A percentile compares a stretch with the other conserved stretches of the same genome.
Evolutionary conservation across 23 red algal genomes (phyloP).

Genomic region (Porphyridium purpureum): DNA sequence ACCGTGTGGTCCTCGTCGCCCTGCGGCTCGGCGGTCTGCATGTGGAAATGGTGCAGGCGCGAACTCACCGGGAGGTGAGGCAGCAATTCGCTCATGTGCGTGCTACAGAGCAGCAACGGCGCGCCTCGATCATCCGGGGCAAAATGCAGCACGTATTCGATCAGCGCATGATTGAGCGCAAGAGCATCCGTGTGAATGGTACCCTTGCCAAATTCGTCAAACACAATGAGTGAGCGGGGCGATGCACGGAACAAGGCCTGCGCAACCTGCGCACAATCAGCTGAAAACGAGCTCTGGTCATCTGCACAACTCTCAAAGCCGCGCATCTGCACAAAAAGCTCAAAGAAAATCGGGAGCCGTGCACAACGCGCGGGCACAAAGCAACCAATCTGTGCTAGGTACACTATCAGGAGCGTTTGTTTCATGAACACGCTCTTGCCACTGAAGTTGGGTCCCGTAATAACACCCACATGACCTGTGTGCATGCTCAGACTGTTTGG

Average conservation of each 20-base stretch:
- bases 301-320: constrained; percentile 5
- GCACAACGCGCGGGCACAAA: constrained; percentile 15
- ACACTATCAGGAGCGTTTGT: constrained; percentile 15
- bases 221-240: constrained; percentile 5
- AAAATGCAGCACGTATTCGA: too few relatives aligned
- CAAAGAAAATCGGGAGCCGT: constrained; percentile 6
- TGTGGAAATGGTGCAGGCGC: too few relatives aligned
- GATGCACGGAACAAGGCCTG: constrained; percentile 5
- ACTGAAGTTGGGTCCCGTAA: constrained; percentile 22
- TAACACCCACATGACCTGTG: not conserved
- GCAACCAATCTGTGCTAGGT: constrained; percentile 25
- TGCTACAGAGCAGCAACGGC: too few relatives aligned
- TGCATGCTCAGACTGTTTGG: constrained; percentile 2
- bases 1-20: too few relatives aligned
- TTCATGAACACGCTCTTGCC: constrained; percentile 28
- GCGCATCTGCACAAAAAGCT: constrained; percentile 7
- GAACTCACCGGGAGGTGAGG: too few relatives aligned
- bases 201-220: constrained; percentile 45
- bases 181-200: constrained; percentile 11
- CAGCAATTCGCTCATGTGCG: too few relatives aligned
- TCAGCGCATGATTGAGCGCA: too few relatives aligned
- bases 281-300: constrained; percentile 11
- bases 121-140: too few relatives aligned
- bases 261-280: constrained; percentile 26
- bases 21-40: too few relatives aligned